Base-by-base conservation (phyloP, 805 yeast genomes). In the Candida koratica region DNA sequence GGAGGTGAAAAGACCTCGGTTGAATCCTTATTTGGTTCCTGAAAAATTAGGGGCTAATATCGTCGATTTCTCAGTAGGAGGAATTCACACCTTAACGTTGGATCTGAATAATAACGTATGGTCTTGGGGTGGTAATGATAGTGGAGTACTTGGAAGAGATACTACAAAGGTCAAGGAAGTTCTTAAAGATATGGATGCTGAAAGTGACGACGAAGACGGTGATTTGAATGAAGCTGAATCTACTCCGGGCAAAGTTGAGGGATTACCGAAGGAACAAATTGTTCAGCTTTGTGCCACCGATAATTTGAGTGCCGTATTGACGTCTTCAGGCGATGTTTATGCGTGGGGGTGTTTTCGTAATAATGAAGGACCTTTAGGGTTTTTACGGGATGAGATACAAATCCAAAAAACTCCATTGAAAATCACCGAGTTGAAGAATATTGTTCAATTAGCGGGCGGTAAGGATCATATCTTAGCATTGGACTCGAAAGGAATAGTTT, bases 51-150 rank as follows among this genome's bases (percentile, higher is more conserved):
- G 27, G 9, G 25, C 20, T 8, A 30, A 26, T 3, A 77, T 93
- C 37, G 93, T 88, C 17, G 90, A 86, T 44, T 69, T 93, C 51
- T 87, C 95, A 1, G 95, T 79, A 17, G 99, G 99, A 34, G 99
- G 98, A 34, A 90, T 93, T 83, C 99, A 93, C 55, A 77, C 84
- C 1, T 55, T 93, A 29, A 97, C 90, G 0, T 61, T 90, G 34
- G 97, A 88, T 54, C 58, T 75, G 25, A 65, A 77, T 12, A 87
- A 87, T 46, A 69, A 75, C 40, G 60, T 93, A n/a, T 93, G 97
- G 96, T 84, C 96, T 3, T 93, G 99, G 99, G 99, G 99, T 40
- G 84, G 85, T 30, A 93, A 93, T 49, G 99, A 93, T 52, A 80
- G 88, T 42, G 87, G 83, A 24, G 97, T 85, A 4, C 67, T 93